A percentile compares a stretch with the other conserved stretches of the same genome.
These are phyloP conservation scores for Davidsoniella virescens DNA, from an alignment of 2,329 filamentous ascomycete species.

Conservation along the genomic window DNA sequence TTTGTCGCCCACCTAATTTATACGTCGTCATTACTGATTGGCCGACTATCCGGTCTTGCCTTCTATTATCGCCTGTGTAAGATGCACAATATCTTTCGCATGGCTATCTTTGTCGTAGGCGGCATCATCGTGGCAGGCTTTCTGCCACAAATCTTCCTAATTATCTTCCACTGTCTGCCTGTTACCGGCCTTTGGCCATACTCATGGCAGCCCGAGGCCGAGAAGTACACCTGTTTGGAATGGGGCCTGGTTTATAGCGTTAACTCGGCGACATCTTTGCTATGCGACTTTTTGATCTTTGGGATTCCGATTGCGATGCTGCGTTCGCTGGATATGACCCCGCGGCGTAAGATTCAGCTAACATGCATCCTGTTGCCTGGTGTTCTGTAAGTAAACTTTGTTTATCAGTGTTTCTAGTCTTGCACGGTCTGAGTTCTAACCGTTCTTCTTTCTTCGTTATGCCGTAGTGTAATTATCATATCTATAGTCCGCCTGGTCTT, in stretches of 20 bases:
- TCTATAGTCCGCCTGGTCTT: constrained; percentile 30
- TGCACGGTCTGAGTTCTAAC: background rate
- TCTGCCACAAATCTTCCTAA: constrained; percentile 31
- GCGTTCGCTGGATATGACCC: constrained; percentile 26
- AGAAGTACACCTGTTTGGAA: constrained; percentile 27
- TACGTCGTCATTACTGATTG: constrained; percentile 31
- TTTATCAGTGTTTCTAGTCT: background rate
- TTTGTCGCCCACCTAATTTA: constrained; percentile 36
- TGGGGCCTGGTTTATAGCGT: constrained; percentile 37
- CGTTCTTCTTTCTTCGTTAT: background rate
- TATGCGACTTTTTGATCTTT: constrained; percentile 35
- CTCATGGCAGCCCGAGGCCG: constrained; percentile 25
- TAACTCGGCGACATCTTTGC: constrained; percentile 31
- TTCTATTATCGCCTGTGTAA: constrained; percentile 33
- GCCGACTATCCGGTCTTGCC: constrained; percentile 34
- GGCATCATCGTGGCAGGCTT: constrained; percentile 26
- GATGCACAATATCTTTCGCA: constrained; percentile 21
- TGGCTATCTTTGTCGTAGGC: constrained; percentile 22
- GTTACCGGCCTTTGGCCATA: constrained; percentile 37
- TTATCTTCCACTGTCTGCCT: constrained; percentile 35
- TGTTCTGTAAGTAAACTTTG: constrained; percentile 23
- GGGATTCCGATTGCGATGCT: constrained; percentile 33
- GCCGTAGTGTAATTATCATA: constrained; percentile 30
- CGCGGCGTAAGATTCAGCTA: constrained; percentile 30
- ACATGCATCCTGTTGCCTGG: constrained; percentile 32